These are phyloP conservation scores for Leucocoprinus leucothites DNA, from an alignment of 768 basidiomycete genomes.

Conservation along the genomic window DNA sequence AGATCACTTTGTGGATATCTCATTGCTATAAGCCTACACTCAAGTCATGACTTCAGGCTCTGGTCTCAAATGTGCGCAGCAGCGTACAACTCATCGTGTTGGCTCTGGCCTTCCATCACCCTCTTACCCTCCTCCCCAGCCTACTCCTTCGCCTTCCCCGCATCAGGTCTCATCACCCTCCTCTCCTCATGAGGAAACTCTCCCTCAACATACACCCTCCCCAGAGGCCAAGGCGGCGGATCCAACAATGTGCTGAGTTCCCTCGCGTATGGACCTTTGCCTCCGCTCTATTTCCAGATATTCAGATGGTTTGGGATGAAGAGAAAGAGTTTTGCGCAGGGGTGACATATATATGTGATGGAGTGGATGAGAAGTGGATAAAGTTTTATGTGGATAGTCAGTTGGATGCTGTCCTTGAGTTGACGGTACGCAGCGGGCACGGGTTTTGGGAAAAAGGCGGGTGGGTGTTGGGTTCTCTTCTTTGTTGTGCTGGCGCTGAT, in stretches of 20 bases:
- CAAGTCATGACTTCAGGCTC: too few species aligned
- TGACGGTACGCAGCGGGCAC: neutral
- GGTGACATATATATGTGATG: conserved; percentile 70
- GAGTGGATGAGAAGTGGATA: conserved; percentile 95
- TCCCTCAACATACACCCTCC: conserved; percentile 43
- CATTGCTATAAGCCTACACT: too few species aligned
- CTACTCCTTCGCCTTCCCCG: too few species aligned
- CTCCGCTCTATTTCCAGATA: conserved; percentile 41
- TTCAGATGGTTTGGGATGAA: conserved; percentile 64
- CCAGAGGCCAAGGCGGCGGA: too few species aligned
- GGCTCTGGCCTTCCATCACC: too few species aligned
- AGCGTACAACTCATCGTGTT: too few species aligned
- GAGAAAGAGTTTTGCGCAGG: conserved; percentile 31
- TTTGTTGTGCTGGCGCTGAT: neutral
- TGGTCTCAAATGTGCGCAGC: too few species aligned
- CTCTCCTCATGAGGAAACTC: conserved; percentile 62
- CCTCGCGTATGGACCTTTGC: conserved; percentile 66
- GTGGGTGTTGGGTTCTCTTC: conserved; percentile 27
- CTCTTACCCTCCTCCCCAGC: too few species aligned
- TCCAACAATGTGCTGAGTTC: conserved; percentile 55
- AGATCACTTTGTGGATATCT: too few species aligned
- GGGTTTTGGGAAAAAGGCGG: conserved; percentile 63
- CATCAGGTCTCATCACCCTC: too few species aligned
- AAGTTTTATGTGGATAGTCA: conserved; percentile 74
- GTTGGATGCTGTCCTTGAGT: too few species aligned